Evolutionary conservation across 2,329 filamentous ascomycete genomes (phyloP), one percentile per base, ranked within the genome.

Genomic region (Penicillium sp.): DNA sequence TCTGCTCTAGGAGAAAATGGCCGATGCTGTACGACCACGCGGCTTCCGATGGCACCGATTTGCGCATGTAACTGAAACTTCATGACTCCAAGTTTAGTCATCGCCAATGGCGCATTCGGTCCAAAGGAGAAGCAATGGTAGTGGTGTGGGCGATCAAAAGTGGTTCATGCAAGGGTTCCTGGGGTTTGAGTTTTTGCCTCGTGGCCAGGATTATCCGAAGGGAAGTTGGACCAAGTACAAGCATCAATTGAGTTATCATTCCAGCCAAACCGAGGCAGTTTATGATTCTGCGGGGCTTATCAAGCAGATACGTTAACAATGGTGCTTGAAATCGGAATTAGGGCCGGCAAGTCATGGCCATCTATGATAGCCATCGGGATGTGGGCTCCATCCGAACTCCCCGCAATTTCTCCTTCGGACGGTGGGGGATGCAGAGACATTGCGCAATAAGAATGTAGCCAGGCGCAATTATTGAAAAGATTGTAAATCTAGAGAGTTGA

Each of bases 281-380:
- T 10, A 17, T 54, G 12, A 24, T 24, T 7, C 26, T 35, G 24
- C 7, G 37, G 26, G 35, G 26, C 37, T 58, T 35, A 35, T 53
- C 17, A 15, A 19, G n/a, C 24, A 6, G 26, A 44, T 22, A 12
- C 10, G 19, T 12, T 30, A 53, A 33, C 38, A 7, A 56, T 57
- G 56, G 60, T 56, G 42, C 60, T 59, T 24, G 28, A 5, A n/a
- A 22, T 44, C 22, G 9, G 7, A 44, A 24, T 19, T 24, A n/a
- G 19, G 24, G 13, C 44, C 24, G 26, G 13, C 44, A 13, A 28
- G 26, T 45, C 22, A 54, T 37, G 40, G 44, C 54, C 59, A 53
- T 66, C 65, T n/a, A n/a, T n/a, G n/a, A 30, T 37, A 28, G 44
- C 54, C 60, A 56, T 66, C 65, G 66, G 61, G 47, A 65, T 64